A percentile compares a stretch with the other conserved stretches of the same genome.
These are phyloP conservation scores for Zygosaccharomyces gambellarensis DNA, from an alignment of 805 yeast species.

Conservation along the genomic window DNA sequence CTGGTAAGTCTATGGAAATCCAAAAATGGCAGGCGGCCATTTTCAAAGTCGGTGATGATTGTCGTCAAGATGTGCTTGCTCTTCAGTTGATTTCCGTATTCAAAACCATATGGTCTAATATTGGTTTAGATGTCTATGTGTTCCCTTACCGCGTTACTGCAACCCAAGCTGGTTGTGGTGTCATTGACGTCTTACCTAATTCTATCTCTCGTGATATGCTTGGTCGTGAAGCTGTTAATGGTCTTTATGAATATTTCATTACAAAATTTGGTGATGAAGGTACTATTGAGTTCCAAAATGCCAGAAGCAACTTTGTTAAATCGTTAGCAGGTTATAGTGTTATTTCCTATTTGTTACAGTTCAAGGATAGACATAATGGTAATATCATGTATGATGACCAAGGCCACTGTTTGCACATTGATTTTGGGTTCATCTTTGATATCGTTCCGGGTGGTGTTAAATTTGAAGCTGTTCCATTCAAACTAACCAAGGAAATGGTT, in stretches of 20 bases:
- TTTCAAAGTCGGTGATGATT: constrained; percentile 98
- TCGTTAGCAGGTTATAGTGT: constrained; percentile 93
- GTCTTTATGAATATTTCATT: constrained; percentile 84
- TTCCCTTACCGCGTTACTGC: constrained; percentile 96
- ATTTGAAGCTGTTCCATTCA: constrained; percentile 97
- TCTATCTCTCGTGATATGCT: constrained; percentile 96
- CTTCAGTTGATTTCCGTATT: constrained; percentile 87
- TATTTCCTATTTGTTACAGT: constrained; percentile 83
- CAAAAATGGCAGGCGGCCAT: constrained; percentile 92
- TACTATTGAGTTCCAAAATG: constrained; percentile 82
- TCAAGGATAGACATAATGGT: constrained; percentile 98
- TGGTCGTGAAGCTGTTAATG: constrained; percentile 98
- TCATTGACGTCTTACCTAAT: constrained; percentile 94
- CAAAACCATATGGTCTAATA: constrained; percentile 81
- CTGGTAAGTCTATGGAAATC: constrained; percentile 40
- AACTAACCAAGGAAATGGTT: constrained; percentile 93
- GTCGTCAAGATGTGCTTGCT: constrained; percentile 95
- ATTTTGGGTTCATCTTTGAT: constrained; percentile 97
- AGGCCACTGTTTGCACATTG: constrained; percentile 94
- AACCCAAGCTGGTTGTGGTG: constrained; percentile 99
- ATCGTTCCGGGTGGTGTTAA: constrained; percentile 98
- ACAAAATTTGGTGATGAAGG: constrained; percentile 94
- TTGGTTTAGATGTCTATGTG: constrained; percentile 85
- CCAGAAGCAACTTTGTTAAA: constrained; percentile 87
- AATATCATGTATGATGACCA: constrained; percentile 93